Base-by-base conservation (phyloP, 1,139 yeast genomes). In the Geotrichum klebahnii region DNA sequence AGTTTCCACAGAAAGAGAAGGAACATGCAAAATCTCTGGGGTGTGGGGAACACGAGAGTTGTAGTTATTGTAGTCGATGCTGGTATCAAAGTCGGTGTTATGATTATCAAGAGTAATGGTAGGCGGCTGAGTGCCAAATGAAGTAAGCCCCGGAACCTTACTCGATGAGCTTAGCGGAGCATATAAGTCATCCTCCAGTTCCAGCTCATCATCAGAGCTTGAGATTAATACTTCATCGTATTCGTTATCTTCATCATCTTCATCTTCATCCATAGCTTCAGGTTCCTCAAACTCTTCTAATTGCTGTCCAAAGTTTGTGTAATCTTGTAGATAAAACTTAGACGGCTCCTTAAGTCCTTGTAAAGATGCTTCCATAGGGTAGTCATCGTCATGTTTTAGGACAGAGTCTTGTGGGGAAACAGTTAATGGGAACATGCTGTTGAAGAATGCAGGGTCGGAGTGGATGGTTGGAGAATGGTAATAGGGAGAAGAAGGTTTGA, bases 211-310 rank as follows among this genome's bases (percentile, higher is more conserved):
- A 12, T 48, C 51, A n/a, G 44, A 38, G 20, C 36, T 36, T 10
- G 47, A 44, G 35, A 39, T 22, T 9, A 44, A 12, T 1, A 35
- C 34, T 23, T 43, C 47, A 24, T 56, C 55, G n/a, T 65, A 68
- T 14, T 68, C 67, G 39, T 64, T 63, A 44, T 68, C 71, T n/a
- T 61, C 65, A 31, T 61, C 64, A 24, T 59, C 64, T 29, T 60
- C 62, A 36, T 57, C 61, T 22, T 57, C 62, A 28, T 55, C 61
- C 52, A 54, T 50, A 33, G 57, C 58, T 46, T 61, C 65, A 4
- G 62, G 59, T 19, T 52, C 49, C 33, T 59, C 62, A 44, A 36
- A 36, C 19, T 33, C 37, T 3, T 17, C 37, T 12, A 36, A 24
- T 22, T 12, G 40, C 40, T 19, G 14, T 10, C 23, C 10, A 26